Evolutionary conservation across 2,329 filamentous ascomycete species (phyloP).

Genomic region (Cordyceps pruinosa): DNA sequence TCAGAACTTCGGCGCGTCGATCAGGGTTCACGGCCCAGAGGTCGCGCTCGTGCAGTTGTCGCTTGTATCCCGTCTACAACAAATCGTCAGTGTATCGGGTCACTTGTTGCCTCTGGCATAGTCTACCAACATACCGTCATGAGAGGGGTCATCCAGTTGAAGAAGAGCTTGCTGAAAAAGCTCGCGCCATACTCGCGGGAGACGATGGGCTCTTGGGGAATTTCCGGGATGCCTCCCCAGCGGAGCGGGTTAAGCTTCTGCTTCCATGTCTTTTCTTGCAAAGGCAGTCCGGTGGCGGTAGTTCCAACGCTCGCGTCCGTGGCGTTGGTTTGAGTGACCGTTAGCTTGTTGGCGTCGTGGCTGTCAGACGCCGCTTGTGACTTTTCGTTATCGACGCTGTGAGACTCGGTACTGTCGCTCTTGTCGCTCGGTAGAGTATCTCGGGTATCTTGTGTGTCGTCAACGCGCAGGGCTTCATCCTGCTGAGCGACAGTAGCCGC

Average conservation of each 20-base stretch:
- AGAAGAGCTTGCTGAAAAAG: constrained; percentile 69
- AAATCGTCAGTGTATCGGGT: background rate
- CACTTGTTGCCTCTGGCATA: background rate
- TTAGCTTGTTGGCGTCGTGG: constrained; percentile 16
- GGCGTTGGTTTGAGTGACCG: constrained; percentile 41
- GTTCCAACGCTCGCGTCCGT: constrained; percentile 46
- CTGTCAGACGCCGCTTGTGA: constrained; percentile 14
- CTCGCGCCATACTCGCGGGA: constrained; percentile 67
- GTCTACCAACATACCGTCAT: constrained; percentile 57
- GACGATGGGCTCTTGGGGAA: constrained; percentile 45
- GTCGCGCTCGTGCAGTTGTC: constrained; percentile 74
- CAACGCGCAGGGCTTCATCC: background rate
- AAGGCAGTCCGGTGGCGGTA: constrained; percentile 26
- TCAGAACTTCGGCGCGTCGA: constrained; percentile 63
- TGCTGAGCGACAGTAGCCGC: background rate
- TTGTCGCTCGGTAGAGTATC: background rate
- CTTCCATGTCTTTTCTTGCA: constrained; percentile 50
- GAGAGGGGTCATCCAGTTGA: constrained; percentile 83
- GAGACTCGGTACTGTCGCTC: constrained; percentile 4
- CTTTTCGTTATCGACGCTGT: background rate
- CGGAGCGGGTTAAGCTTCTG: constrained; percentile 54
- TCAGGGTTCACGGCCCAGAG: constrained; percentile 84
- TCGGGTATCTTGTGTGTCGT: background rate
- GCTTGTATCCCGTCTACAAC: constrained; percentile 71
- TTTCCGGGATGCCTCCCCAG: constrained; percentile 50